These are phyloP conservation scores for Domatiomyces catenatus DNA, from an alignment of 2,329 filamentous ascomycete genomes.

Conservation along the genomic window DNA sequence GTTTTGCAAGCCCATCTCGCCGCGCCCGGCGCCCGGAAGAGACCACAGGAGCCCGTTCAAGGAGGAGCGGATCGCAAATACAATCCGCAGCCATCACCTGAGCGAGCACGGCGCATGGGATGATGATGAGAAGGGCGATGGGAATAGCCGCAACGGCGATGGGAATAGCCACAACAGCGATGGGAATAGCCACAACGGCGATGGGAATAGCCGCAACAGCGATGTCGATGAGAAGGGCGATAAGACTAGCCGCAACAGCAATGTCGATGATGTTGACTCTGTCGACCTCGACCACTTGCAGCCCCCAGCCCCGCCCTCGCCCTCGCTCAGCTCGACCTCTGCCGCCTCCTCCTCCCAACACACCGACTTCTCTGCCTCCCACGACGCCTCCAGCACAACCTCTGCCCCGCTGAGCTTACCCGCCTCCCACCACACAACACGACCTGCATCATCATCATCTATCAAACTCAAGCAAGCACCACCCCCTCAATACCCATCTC, in stretches of 20 bases:
- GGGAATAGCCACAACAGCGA: constrained; percentile 22
- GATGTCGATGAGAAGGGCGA: no score
- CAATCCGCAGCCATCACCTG: constrained; percentile 57
- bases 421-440: no score
- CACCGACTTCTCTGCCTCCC: constrained; percentile 2
- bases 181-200: neutral
- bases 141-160: constrained; percentile 22
- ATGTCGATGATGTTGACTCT: neutral
- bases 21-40: constrained; percentile 28
- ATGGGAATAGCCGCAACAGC: constrained; percentile 22
- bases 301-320: constrained; percentile 21
- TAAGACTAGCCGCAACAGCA: constrained; percentile 12
- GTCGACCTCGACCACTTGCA: neutral
- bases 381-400: constrained; percentile 3
- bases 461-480: constrained; percentile 7
- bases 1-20: constrained; percentile 56
- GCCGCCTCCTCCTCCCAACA: constrained; percentile 14
- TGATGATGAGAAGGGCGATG: neutral
- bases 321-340: constrained; percentile 14
- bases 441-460: constrained; percentile 3
- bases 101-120: constrained; percentile 20
- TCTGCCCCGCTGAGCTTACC: neutral
- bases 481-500: constrained; percentile 44
- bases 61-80: constrained; percentile 71
- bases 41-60: constrained; percentile 57